Evolutionary conservation across 163 green algal species (phyloP).

Genomic region (Volvox carteri): DNA sequence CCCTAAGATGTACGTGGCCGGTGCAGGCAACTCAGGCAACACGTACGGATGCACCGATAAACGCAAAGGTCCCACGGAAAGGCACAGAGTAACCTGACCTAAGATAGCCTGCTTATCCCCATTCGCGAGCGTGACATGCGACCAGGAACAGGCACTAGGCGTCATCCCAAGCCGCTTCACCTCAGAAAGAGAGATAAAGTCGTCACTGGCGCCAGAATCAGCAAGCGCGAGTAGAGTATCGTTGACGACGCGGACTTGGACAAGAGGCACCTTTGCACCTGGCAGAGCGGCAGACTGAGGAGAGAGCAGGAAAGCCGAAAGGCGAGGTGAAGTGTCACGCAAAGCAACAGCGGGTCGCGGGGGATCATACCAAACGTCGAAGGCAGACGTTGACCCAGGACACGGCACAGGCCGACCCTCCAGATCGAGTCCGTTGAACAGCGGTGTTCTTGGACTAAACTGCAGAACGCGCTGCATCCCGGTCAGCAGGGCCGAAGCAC

Average conservation of each 20-base stretch:
- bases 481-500: neutral
- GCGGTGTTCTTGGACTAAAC: neutral
- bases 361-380: neutral
- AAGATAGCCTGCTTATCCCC: neutral
- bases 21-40: neutral
- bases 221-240: neutral
- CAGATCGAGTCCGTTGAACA: neutral
- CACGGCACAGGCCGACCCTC: neutral
- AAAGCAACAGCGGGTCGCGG: too few species aligned
- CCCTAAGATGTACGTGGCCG: neutral
- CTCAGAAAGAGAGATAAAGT: neutral
- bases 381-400: neutral
- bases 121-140: neutral
- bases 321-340: too few species aligned
- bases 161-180: neutral
- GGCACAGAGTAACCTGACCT: neutral
- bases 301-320: too few species aligned
- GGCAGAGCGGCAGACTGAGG: neutral
- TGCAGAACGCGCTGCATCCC: neutral
- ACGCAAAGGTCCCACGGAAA: neutral
- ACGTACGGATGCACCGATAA: neutral
- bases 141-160: neutral
- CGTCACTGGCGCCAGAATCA: neutral
- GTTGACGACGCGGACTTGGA: neutral
- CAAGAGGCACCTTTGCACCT: neutral